Evolutionary conservation across 208 protist genomes (phyloP), one percentile per base, ranked within the genome.

Genomic region (Angomonas deanei): DNA sequence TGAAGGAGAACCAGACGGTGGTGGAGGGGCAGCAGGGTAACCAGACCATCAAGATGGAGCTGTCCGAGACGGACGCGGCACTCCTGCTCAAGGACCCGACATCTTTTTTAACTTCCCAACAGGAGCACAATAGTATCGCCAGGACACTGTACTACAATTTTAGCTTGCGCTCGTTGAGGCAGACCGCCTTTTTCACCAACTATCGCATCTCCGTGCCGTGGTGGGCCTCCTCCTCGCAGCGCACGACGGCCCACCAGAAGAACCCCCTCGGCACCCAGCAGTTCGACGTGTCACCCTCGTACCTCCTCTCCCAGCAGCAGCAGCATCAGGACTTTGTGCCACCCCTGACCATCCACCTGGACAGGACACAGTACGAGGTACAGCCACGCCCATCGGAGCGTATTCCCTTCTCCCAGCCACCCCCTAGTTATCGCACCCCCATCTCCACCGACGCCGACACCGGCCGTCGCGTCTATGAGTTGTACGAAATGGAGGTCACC

Each of bases 401-500:
- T 0, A 56, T 49, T 17, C 71, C 68, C 23, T 77, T 72, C 56
- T 58, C 48, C 24, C 46, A 57, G 47, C 36, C 19, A 2, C 23
- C 2, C 21, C n/a, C n/a, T n/a, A n/a, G n/a, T n/a, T n/a, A n/a
- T n/a, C n/a, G 1, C 50, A 39, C 48, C 28, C 38, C 47, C n/a
- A 4, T 50, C 19, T 6, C 32, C 2, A 17, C 32, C 33, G 23
- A 34, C 54, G 58, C 31, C 54, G 57, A 66, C 36, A 64, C 68
- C 15, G 64, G 59, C 3, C 53, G 65, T 0, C 55, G 61, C 39
- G 59, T 55, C n/a, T 79, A 55, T 38, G 74, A 80, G 53, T 64
- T 76, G 31, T 89, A 81, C 64, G 77, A 90, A 39, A 59, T 90
- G 5, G 79, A 89, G 64, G 68, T 90, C 17, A 83, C 77, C 11